These are phyloP conservation scores for Centrapalus pauciflorus DNA, from an alignment of 129 eudicot genomes.

Conservation along the genomic window DNA sequence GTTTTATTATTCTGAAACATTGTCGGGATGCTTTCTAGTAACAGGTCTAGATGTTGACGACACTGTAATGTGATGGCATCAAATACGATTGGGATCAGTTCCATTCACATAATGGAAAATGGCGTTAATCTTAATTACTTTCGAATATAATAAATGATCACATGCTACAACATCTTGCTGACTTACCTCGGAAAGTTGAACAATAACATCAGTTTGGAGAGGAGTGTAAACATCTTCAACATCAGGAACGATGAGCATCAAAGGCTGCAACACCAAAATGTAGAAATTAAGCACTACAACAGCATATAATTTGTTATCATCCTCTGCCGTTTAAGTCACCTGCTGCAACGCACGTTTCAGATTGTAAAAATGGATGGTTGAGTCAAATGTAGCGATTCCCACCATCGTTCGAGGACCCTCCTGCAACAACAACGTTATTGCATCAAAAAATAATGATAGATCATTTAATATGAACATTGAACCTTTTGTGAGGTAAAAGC, in stretches of 20 bases:
- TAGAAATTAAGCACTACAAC: constrained; percentile 7
- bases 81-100: constrained; percentile 8
- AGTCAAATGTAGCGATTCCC: constrained; percentile 93
- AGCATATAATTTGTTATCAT: background rate
- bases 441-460: background rate
- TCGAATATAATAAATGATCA: background rate
- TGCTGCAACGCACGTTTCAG: constrained; percentile 85
- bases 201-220: constrained; percentile 78
- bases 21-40: constrained; percentile 84
- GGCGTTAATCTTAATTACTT: background rate
- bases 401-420: constrained; percentile 94
- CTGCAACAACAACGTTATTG: constrained; percentile 33
- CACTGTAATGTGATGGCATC: constrained; percentile 46
- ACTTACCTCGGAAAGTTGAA: constrained; percentile 85
- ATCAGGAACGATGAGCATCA: constrained; percentile 98
- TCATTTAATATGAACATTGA: too few species aligned
- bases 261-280: constrained; percentile 53
- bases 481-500: too few species aligned
- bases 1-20: constrained; percentile 80
- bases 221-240: constrained; percentile 95
- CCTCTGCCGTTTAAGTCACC: constrained; percentile 34
- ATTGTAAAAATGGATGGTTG: constrained; percentile 91
- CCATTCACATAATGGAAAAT: background rate
- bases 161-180: background rate
- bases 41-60: constrained; percentile 72